Conservation (phyloP, 2,329 filamentous ascomycete species). For the Zymoseptoria passerinii region DNA sequence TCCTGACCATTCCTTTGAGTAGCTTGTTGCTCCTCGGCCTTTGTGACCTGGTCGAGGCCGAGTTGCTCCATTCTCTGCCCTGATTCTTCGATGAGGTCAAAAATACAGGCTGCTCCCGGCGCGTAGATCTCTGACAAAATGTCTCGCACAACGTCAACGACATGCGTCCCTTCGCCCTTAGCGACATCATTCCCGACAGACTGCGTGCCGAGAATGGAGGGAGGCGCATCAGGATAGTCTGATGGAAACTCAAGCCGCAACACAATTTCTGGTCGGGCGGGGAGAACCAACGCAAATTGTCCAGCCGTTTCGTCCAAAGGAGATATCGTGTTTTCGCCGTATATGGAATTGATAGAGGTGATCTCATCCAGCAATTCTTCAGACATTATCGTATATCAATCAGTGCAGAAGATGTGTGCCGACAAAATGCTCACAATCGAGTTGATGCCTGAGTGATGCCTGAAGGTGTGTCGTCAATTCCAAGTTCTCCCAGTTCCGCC, state of each 20-base stretch:
- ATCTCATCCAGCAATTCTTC: constrained; percentile 60
- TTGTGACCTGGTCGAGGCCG: constrained; percentile 19
- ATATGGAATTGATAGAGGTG: constrained; percentile 77
- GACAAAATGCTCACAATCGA: background rate
- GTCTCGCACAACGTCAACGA: constrained; percentile 60
- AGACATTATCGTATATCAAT: constrained; percentile 18
- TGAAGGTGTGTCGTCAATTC: background rate
- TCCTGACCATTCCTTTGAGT: constrained; percentile 26
- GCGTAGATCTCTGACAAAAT: constrained; percentile 61
- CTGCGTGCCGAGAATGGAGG: constrained; percentile 67
- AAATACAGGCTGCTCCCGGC: constrained; percentile 73
- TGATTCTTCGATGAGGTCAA: constrained; percentile 69
- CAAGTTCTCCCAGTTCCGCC: no score
- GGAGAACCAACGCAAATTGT: constrained; percentile 58
- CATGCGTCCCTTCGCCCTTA: constrained; percentile 61
- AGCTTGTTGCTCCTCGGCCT: constrained; percentile 24
- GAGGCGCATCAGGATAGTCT: constrained; percentile 67
- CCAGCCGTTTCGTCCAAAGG: constrained; percentile 3
- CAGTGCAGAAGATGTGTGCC: background rate
- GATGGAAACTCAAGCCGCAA: constrained; percentile 58
- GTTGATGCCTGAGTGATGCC: background rate
- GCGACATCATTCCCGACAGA: constrained; percentile 60
- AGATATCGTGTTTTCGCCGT: constrained; percentile 57
- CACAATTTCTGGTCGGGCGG: constrained; percentile 49
- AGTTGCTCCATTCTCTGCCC: constrained; percentile 28